Percentiles rank a stretch among this genome's conserved stretches.
Evolutionary conservation across 148 eudicot genomes (phyloP).

Genomic region (Fagopyrum homotropicum): DNA sequence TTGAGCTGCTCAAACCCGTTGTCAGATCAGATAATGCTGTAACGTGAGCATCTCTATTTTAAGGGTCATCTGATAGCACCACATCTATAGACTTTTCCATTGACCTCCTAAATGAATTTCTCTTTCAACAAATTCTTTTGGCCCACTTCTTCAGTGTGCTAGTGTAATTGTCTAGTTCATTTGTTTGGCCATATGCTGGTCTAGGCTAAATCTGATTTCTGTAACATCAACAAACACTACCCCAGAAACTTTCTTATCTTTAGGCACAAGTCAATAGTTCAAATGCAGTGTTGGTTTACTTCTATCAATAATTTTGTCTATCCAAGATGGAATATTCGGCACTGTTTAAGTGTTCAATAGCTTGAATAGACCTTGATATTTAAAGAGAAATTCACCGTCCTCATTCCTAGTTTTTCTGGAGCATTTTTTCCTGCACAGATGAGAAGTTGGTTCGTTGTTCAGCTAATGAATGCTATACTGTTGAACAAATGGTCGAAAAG

Average conservation of each 20-base stretch:
- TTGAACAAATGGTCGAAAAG: not conserved
- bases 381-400: not conserved
- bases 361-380: not conserved
- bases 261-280: not conserved
- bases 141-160: not conserved
- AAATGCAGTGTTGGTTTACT: not conserved
- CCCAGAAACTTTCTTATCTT: not conserved
- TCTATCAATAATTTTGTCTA: not conserved
- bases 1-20: not conserved
- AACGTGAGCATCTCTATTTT: not conserved
- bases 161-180: not conserved
- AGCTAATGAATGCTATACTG: not conserved
- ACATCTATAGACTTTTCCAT: not conserved
- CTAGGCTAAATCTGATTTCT: not conserved
- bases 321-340: not conserved
- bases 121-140: not conserved
- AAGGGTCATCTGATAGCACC: slow-evolving; percentile 2
- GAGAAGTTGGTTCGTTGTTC: not conserved
- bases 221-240: not conserved
- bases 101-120: not conserved
- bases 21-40: not conserved
- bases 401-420: not conserved
- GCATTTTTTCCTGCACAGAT: not conserved
- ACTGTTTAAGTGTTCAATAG: not conserved
- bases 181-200: not conserved